Base-by-base conservation (phyloP, 129 eudicot species). In the Chrysanthemum lavandulifolium region DNA sequence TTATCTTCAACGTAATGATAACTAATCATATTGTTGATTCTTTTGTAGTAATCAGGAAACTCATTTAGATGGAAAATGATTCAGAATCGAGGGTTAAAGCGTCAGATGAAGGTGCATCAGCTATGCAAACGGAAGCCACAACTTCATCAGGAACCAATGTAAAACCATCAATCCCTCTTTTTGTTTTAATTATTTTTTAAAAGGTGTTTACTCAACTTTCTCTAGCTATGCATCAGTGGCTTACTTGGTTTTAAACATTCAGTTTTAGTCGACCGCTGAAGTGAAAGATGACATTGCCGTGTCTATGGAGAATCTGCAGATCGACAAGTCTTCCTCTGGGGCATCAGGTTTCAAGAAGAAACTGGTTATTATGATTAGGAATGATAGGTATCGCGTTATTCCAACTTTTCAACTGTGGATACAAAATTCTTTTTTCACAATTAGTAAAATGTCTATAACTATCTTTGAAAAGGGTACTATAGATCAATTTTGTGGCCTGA, bases 291-390 rank as follows among this genome's bases (percentile, higher is more conserved):
- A 76, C 25, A 86, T 95, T 15, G 74, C 87, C n/a, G 68, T 81
- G 62, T 82, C 97, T 13, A 84, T 95, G 89, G 91, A 76, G 78
- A 83, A 90, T 55, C 72, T 94, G 60, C 82, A 84, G 52, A 83
- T 94, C 21, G 88, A 79, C 29, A 91, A 84, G 29, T 33, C 96
- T 10, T 16, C 68, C 33, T 74, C 83, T 57, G 56, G 71, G 65
- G 73, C 89, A 9, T 61, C 73, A 14, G 18, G 47, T 67, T 94
- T 90, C 49, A 94, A 94, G 88, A 86, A 54, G 63, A 94, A 94
- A 61, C 99, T 97, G 0, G 91, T 94, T 52, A 83, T 94, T 23
- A 80, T 94, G 50, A 88, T 94, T 62, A 27, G 99, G 99, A 76
- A 94, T 94, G 99, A 96, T 93, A 84, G 99, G 99, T 94, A 86